A percentile compares a stretch with the other conserved stretches of the same genome.
These are phyloP conservation scores for Lindgomyces ingoldianus DNA, from an alignment of 495 filamentous ascomycete species.

Conservation along the genomic window DNA sequence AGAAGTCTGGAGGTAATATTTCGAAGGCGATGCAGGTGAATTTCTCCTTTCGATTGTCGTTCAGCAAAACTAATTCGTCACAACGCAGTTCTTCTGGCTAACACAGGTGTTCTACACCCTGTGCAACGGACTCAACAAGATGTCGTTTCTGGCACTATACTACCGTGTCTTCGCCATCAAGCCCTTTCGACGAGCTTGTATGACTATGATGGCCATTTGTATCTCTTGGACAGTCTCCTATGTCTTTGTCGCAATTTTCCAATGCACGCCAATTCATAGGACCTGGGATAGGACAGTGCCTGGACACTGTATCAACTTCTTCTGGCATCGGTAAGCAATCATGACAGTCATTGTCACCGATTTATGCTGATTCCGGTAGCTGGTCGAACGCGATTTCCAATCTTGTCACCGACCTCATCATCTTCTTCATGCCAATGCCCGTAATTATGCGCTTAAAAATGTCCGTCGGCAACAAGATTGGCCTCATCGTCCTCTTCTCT, in stretches of 20 bases:
- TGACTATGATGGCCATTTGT: not conserved
- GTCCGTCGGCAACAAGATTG: not conserved
- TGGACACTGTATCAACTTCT: not conserved
- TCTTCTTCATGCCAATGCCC: conserved; percentile 4
- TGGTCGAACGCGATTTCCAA: conserved; percentile 4
- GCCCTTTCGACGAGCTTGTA: not conserved
- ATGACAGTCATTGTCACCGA: no score
- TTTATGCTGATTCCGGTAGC: not conserved
- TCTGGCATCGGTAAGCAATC: conserved; percentile 1
- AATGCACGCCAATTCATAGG: conserved; percentile 3
- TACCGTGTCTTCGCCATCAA: conserved; percentile 1
- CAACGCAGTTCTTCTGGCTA: conserved; percentile 1
- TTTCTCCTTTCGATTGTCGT: not conserved
- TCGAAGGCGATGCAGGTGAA: conserved; percentile 6
- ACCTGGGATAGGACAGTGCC: conserved; percentile 1
- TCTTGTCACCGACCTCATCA: not conserved
- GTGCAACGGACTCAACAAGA: not conserved
- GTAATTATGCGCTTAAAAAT: conserved; percentile 1
- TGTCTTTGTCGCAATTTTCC: not conserved
- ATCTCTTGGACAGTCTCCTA: not conserved
- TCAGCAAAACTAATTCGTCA: not conserved
- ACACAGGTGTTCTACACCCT: conserved; percentile 7
- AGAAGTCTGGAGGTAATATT: not conserved
- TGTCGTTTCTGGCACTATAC: conserved; percentile 1
- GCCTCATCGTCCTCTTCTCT: conserved; percentile 5